phyloP scores from a whole-genome alignment of 257 asterid species.

The Marsdenia floribunda region DNA sequence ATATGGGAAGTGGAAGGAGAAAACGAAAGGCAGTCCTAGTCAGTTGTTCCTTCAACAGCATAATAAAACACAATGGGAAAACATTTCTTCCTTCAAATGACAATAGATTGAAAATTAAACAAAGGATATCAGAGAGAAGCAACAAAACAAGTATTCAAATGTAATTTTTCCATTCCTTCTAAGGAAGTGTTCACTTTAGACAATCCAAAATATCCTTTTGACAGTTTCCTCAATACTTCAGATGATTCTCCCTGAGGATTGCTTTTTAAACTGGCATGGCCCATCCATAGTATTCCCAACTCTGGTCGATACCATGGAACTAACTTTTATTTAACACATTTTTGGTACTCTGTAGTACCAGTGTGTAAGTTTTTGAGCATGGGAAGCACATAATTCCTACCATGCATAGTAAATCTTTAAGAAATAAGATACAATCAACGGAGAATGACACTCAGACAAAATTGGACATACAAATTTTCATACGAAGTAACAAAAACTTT shows the following conservation, averaged over 20 bases:
- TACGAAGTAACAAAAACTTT: not conserved
- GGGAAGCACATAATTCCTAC: not conserved
- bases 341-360: not conserved
- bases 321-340: not conserved
- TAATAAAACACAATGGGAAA: not conserved
- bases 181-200: not conserved
- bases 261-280: not conserved
- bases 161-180: not conserved
- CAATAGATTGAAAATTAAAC: not conserved
- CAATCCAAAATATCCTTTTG: not conserved
- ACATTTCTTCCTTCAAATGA: not conserved
- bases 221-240: not conserved
- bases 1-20: not conserved
- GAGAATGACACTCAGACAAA: not conserved
- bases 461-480: not conserved
- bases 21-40: not conserved
- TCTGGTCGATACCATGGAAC: not conserved
- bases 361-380: not conserved
- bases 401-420: not conserved
- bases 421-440: not conserved
- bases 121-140: not conserved
- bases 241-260: not conserved
- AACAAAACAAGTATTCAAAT: not conserved
- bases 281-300: not conserved
- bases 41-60: not conserved